Evolutionary conservation across 352 stramenopile species (phyloP), one percentile per base, ranked within the genome.

Genomic region (Lagenidium sp.): DNA sequence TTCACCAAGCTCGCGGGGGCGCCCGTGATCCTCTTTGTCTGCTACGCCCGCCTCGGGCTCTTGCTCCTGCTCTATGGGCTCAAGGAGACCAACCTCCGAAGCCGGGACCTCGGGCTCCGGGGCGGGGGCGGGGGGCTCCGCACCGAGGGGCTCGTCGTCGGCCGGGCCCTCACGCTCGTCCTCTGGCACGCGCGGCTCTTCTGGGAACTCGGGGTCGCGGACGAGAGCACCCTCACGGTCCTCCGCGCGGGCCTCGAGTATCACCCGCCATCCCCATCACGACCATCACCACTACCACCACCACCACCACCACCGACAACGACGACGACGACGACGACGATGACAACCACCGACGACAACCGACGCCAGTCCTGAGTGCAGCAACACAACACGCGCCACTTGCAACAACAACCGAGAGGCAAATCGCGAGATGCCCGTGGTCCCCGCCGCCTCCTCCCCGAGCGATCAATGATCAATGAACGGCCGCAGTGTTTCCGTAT

Each of bases 121-220:
- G 11, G 34, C 38, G 6, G 25, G 53, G n/a, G n/a, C n/a, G n/a
- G n/a, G n/a, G n/a, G n/a, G n/a, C 4, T 53, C 30, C 40, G 28
- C 23, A 34, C 28, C 8, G 40, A 20, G 2, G 53, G 47, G 16
- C 39, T 66, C 3, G 29, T 68, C 15, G 37, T 65, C 0, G 48
- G 49, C 4, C 51, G 55, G 6, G 22, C 63, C 1, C 25, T 52
- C 20, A 72, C 58, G 28, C 40, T 72, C 12, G 35, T 36, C 37
- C 41, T 72, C 5, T 64, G 55, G 50, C 48, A 51, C 21, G 35
- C 20, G 21, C 58, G 58, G 0, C 50, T 69, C 8, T 30, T 69
- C 26, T 67, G 48, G 44, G 53, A 64, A 21, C 7, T 73, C 8
- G 63, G 59, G 10, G 38, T 68, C 26, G 37, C 45, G 1, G 42